Evolutionary conservation across 1,284 basidiomycete species (phyloP), one percentile per base, ranked within the genome.

Genomic region (Gomphus sp.): DNA sequence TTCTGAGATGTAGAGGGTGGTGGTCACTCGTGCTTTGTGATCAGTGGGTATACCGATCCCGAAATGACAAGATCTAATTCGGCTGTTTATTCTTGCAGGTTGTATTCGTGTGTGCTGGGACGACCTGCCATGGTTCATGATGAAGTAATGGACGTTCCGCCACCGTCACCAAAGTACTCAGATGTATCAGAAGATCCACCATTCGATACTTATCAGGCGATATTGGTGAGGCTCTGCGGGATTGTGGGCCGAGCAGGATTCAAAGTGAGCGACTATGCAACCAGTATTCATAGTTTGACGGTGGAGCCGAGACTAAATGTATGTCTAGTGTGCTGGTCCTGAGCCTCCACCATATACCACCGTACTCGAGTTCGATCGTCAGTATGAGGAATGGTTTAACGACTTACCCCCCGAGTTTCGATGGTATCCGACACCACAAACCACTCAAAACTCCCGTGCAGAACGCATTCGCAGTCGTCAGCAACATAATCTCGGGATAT

Each of bases 1-100:
- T 76, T 44, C 64, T 80, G 47, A 71, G 78, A 49, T 69, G 74
- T 49, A 64, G 74, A 33, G 76, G 73, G 0, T 81, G 79, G 79
- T 80, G 77, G 76, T 73, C 70, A 3, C 69, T 81, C 10, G 71
- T 72, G 58, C 70, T 72, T 43, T 72, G 72, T 64, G 80, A 81
- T 61, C 75, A 76, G 80, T 78, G 62, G 65, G 73, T 60, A 33
- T 51, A 12, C 8, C 25, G 5, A 28, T 28, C 31, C 47, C 4
- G 47, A 10, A 3, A 6, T 48, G 47, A 31, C 31, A 28, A 10
- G 11, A 12, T 18, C 47, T 31, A 12, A 33, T 28, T 48, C 54
- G 18, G 33, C 22, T 16, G 22, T 18, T 48, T 48, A 10, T 18
- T n/a, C 22, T 4, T 33, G 7, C 22, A 61, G 62, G 34, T 55